Conservation (phyloP, 768 basidiomycete genomes). For the Tulasnella calospora region DNA sequence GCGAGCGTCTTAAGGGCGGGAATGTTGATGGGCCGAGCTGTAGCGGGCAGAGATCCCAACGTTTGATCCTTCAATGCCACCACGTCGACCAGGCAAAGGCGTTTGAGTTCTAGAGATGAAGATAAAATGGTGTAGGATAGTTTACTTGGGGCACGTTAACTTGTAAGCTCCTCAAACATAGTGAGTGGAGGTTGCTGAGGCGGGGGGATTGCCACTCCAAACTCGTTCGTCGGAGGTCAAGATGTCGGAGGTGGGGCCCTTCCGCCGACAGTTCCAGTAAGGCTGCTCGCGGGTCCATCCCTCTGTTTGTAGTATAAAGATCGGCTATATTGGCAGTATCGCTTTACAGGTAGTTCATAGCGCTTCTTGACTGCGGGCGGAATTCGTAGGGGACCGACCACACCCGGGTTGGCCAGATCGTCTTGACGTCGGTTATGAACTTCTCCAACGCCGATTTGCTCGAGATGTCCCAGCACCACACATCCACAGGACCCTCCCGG, state of each 20-base stretch:
- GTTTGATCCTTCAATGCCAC: no score
- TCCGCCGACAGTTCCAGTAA: not conserved
- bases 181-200: not conserved
- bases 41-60: not conserved
- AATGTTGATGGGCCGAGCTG: not conserved
- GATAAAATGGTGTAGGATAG: not conserved
- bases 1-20: not conserved
- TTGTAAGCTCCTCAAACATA: not conserved
- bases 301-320: not conserved
- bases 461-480: not conserved
- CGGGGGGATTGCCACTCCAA: not conserved
- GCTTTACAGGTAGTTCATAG: not conserved
- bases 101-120: not conserved
- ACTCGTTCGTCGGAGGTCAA: not conserved
- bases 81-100: not conserved
- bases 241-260: not conserved
- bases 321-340: not conserved
- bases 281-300: not conserved
- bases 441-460: not conserved
- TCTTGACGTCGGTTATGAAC: not conserved
- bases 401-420: not conserved
- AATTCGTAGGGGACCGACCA: no score
- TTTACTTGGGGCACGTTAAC: not conserved
- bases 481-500: not conserved
- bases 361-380: not conserved